Evolutionary conservation across 1,139 yeast species (phyloP).

Genomic region (Candida tunisiensis): DNA sequence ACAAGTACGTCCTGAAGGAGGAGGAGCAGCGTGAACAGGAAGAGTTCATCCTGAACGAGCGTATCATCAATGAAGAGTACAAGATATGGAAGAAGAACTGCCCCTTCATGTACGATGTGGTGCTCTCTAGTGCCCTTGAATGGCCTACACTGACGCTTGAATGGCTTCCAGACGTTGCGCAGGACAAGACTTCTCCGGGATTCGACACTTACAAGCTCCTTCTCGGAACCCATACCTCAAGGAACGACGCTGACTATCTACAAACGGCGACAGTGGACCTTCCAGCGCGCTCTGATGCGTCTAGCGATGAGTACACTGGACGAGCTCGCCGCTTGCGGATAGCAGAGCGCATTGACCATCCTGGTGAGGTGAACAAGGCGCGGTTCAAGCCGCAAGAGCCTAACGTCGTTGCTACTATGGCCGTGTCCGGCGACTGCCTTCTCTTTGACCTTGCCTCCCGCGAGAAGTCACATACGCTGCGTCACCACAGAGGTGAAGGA

Average conservation of each 20-base stretch:
- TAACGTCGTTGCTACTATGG: constrained; percentile 57
- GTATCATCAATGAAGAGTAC: constrained; percentile 30
- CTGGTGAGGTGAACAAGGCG: constrained; percentile 64
- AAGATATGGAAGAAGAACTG: constrained; percentile 90
- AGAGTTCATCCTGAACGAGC: too few species aligned
- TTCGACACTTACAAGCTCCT: constrained; percentile 25
- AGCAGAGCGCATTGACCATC: constrained; percentile 31
- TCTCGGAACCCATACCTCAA: constrained; percentile 76
- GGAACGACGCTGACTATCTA: constrained; percentile 55
- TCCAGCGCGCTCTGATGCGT: constrained; percentile 32
- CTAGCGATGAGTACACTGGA: too few species aligned
- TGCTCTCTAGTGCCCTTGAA: constrained; percentile 47
- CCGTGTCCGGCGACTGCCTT: constrained; percentile 57
- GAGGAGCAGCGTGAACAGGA: too few species aligned
- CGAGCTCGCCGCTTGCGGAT: constrained; percentile 27
- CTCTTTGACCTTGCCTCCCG: constrained; percentile 26
- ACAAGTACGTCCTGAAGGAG: too few species aligned
- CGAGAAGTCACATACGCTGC: constrained; percentile 20
- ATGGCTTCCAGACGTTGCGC: constrained; percentile 20
- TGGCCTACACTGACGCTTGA: constrained; percentile 31
- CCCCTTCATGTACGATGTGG: constrained; percentile 67
- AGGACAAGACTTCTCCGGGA: constrained; percentile 1
- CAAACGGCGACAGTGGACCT: constrained; percentile 61
- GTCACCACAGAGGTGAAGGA: constrained; percentile 51
- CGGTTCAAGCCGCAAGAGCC: constrained; percentile 74